phyloP scores from a whole-genome alignment of 1,284 basidiomycete species.

The Cryptococcus wingfieldii region DNA sequence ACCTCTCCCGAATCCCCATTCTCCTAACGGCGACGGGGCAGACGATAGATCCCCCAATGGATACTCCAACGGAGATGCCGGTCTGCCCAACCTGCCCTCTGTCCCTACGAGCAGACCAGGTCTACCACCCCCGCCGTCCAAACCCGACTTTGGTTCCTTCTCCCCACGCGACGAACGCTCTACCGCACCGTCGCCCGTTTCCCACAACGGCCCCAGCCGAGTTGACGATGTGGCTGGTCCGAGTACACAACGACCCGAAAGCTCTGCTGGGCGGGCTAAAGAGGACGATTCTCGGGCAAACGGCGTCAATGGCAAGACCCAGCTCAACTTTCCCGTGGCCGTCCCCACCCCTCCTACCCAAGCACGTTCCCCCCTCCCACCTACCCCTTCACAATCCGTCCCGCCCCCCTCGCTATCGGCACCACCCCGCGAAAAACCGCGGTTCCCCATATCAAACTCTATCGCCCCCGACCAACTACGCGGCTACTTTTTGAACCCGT shows the following conservation, averaged over 20 bases:
- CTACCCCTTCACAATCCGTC: neutral
- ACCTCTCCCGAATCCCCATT: conserved; percentile 1
- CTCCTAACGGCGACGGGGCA: neutral
- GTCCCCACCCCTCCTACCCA: conserved; percentile 12
- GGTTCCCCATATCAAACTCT: conserved; percentile 57
- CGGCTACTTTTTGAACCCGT: conserved; percentile 56
- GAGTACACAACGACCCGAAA: conserved; percentile 3
- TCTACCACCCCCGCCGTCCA: conserved; percentile 21
- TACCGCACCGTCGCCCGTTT: too few species aligned
- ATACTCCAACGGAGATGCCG: conserved; percentile 1
- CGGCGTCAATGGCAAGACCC: neutral
- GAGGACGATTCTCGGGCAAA: neutral
- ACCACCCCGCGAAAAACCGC: conserved; percentile 32
- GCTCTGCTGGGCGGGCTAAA: too few species aligned
- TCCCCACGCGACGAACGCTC: too few species aligned
- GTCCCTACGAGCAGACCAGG: conserved; percentile 12
- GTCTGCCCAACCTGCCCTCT: conserved; percentile 14
- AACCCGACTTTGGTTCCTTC: conserved; percentile 13
- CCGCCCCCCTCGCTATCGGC: neutral
- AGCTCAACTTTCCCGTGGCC: conserved; percentile 20
- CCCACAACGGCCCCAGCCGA: conserved; percentile 11
- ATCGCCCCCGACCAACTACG: conserved; percentile 61
- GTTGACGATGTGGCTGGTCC: too few species aligned
- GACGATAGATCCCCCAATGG: neutral
- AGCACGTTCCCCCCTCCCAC: neutral